Evolutionary conservation across 495 filamentous ascomycete genomes (phyloP), one percentile per base, ranked within the genome.

Genomic region (Clavariopsis aquatica): DNA sequence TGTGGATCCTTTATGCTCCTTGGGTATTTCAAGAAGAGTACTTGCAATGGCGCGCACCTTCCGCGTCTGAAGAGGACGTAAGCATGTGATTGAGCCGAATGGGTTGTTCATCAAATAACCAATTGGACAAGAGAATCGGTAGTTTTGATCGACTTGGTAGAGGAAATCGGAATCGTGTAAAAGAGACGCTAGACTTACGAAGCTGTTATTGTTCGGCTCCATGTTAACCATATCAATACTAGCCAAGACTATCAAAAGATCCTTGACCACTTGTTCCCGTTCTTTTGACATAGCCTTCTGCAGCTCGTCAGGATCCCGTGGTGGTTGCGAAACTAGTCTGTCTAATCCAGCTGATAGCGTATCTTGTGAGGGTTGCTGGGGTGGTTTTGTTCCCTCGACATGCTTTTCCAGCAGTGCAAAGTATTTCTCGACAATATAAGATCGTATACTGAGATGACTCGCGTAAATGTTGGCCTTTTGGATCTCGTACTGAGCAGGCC

Each of bases 381-480:
- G n/a, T 22, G 24, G 26, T 31, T 66, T 60, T 24, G 29, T 38
- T 36, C 27, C 62, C 53, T 66, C 68, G 64, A 23, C 75, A 72
- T 56, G 74, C 41, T 66, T 59, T 34, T 64, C 60, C 46, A 60
- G 54, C 28, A 65, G 61, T 7, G 56, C 45, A 20, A 70, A 88
- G 69, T 91, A 94, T 68, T 89, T 90, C 65, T 95, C 89, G 1
- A 93, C 87, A n/a, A 91, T 81, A 69, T 87, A 91, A 0, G 87
- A 90, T 22, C 91, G 82, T 1, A 89, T 92, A 2, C 83, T 83
- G 1, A 96, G 77, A 67, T 90, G 86, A 47, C 84, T 89, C 7
- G 84, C 84, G 64, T 91, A 88, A 24, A 96, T 88, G 66, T 92
- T 93, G 22, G 85, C 85, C 69, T 91, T 92, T 71, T 95, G 90